Evolutionary conservation across 495 filamentous ascomycete species (phyloP).

Genomic region (Aspergillus biplanus): DNA sequence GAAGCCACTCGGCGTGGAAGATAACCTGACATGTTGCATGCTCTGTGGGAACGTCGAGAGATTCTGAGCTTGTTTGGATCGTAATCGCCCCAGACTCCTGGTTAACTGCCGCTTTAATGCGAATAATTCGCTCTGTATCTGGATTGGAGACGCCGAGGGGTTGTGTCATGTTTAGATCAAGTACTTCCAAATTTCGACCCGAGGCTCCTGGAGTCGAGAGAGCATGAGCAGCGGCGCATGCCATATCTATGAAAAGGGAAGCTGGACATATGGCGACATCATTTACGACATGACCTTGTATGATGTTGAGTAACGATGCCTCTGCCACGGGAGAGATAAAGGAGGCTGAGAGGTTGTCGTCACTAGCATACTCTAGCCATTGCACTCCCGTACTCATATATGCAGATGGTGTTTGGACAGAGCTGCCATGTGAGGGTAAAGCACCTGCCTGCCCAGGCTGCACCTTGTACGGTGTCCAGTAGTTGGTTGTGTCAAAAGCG

Average conservation of each 20-base stretch:
- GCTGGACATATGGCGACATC: constrained; percentile 10
- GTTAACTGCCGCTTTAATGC: neutral
- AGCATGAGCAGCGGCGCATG: neutral
- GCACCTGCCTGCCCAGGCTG: neutral
- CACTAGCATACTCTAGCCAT: neutral
- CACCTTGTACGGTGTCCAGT: constrained; percentile 10
- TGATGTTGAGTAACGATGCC: neutral
- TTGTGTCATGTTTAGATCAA: neutral
- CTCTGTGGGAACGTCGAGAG: neutral
- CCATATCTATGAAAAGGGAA: constrained; percentile 15
- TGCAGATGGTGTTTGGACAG: too few species aligned
- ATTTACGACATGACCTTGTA: constrained; percentile 12
- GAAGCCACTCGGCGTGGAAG: neutral
- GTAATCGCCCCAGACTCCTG: neutral
- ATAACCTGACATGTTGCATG: constrained; percentile 4
- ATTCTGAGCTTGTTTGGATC: neutral
- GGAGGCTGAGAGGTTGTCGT: neutral
- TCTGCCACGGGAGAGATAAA: constrained; percentile 2
- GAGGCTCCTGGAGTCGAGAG: neutral
- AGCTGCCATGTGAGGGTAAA: neutral
- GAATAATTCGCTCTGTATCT: neutral
- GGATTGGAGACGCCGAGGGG: neutral
- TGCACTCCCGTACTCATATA: neutral
- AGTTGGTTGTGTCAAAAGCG: constrained; percentile 13
- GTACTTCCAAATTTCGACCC: neutral